These are phyloP conservation scores for Solioccasus polychromus DNA, from an alignment of 768 basidiomycete species.

Conservation along the genomic window DNA sequence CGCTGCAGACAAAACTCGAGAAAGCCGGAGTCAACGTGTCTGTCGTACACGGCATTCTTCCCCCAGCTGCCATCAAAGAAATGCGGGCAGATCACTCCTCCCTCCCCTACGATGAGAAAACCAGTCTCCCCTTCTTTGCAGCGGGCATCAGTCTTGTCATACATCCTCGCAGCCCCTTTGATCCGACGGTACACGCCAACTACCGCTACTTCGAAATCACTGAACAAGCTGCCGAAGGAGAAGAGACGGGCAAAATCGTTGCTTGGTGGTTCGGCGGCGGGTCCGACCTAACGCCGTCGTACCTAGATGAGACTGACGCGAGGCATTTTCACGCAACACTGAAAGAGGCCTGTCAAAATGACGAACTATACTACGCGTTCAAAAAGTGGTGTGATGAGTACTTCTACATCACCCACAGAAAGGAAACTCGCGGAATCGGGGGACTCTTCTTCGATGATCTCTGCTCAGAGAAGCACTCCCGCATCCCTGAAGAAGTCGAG, in stretches of 20 bases:
- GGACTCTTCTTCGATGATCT: slow-evolving; percentile 98
- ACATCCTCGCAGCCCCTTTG: slow-evolving; percentile 90
- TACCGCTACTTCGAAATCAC: slow-evolving; percentile 97
- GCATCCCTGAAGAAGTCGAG: slow-evolving; percentile 43
- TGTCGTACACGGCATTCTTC: slow-evolving; percentile 83
- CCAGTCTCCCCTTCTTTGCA: slow-evolving; percentile 86
- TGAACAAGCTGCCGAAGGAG: slow-evolving; percentile 39
- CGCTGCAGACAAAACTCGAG: slow-evolving; percentile 62
- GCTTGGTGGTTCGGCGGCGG: slow-evolving; percentile 99
- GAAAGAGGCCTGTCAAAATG: slow-evolving; percentile 70
- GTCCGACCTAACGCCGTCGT: slow-evolving; percentile 90
- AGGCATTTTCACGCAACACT: slow-evolving; percentile 81
- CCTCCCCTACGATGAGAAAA: slow-evolving; percentile 58
- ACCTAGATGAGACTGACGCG: slow-evolving; percentile 86
- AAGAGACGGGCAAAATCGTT: slow-evolving; percentile 50
- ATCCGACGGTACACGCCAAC: slow-evolving; percentile 93
- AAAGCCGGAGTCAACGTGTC: slow-evolving; percentile 97
- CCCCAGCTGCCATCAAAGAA: slow-evolving; percentile 86
- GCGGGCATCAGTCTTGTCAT: slow-evolving; percentile 91
- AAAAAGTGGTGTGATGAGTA: slow-evolving; percentile 99
- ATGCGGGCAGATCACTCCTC: slow-evolving; percentile 92
- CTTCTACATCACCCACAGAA: slow-evolving; percentile 87
- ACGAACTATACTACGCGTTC: slow-evolving; percentile 72
- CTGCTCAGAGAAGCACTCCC: slow-evolving; percentile 58
- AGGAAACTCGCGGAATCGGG: slow-evolving; percentile 85